These are phyloP conservation scores for Trametes coccinea DNA, from an alignment of 768 basidiomycete species.

Conservation along the genomic window DNA sequence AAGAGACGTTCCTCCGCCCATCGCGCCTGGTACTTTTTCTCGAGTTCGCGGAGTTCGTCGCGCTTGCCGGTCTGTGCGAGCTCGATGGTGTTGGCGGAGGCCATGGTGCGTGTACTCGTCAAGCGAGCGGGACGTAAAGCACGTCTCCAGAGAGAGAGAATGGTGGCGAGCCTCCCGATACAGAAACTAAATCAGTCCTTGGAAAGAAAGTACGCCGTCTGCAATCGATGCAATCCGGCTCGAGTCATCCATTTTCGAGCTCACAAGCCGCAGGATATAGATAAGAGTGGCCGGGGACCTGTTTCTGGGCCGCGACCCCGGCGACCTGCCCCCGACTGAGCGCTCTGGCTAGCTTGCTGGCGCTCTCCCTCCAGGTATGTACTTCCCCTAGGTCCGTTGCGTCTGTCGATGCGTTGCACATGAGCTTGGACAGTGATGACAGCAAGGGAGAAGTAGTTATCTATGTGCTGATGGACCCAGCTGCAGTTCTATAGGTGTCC, in stretches of 20 bases:
- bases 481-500: too few relatives aligned
- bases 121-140: constrained; percentile 22
- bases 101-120: constrained; percentile 24
- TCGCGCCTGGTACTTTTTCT: constrained; percentile 78
- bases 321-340: too few relatives aligned
- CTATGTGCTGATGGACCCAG: too few relatives aligned
- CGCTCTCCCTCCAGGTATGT: too few relatives aligned
- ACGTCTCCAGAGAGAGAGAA: constrained; percentile 26
- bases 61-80: constrained; percentile 83
- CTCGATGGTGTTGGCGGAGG: constrained; percentile 27
- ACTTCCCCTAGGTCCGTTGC: too few relatives aligned
- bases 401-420: too few relatives aligned
- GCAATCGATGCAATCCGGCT: constrained; percentile 12
- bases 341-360: too few relatives aligned
- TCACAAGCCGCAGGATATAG: not conserved
- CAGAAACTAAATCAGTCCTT: constrained; percentile 10
- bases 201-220: not conserved
- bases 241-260: constrained; percentile 8
- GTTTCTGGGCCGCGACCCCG: too few relatives aligned
- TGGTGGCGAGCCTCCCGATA: constrained; percentile 18
- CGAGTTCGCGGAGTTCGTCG: constrained; percentile 81
- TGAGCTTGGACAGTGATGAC: too few relatives aligned
- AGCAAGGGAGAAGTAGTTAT: too few relatives aligned
- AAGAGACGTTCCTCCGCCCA: constrained; percentile 83
- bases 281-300: not conserved